Evolutionary conservation across 768 basidiomycete species (phyloP).

Genomic region (Mycena metata): DNA sequence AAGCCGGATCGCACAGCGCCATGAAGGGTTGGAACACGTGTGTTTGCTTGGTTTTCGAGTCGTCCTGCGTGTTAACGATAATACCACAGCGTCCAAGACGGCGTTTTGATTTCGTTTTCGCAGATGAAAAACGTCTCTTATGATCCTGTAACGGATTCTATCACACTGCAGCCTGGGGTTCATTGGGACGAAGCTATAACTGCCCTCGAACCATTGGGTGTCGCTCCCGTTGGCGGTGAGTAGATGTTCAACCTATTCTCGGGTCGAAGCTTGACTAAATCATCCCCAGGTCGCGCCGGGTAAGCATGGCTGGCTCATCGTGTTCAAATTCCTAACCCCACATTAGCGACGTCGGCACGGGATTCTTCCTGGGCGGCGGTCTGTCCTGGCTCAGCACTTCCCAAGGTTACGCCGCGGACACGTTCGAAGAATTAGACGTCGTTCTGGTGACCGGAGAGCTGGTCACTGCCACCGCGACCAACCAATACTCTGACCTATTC

Average conservation of each 20-base stretch:
- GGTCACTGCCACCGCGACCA: constrained; percentile 57
- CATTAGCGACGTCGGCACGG: constrained; percentile 56
- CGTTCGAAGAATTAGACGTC: constrained; percentile 55
- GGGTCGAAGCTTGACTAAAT: not conserved
- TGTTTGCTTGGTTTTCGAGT: not conserved
- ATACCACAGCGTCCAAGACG: constrained; percentile 46
- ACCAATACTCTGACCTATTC: constrained; percentile 59
- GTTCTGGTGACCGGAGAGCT: constrained; percentile 57
- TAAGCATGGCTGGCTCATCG: not conserved
- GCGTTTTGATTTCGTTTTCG: constrained; percentile 41
- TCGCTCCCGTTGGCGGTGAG: constrained; percentile 56
- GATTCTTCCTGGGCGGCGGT: constrained; percentile 60
- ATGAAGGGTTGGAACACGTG: constrained; percentile 55
- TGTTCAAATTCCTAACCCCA: not conserved
- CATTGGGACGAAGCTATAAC: constrained; percentile 57
- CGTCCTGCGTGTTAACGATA: too few species aligned
- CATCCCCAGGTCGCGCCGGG: constrained; percentile 31
- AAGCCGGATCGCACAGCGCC: constrained; percentile 57
- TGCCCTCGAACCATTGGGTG: constrained; percentile 52
- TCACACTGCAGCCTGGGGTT: constrained; percentile 57
- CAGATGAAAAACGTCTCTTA: constrained; percentile 48
- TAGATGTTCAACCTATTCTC: not conserved
- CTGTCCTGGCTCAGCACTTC: constrained; percentile 56
- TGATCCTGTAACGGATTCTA: constrained; percentile 50
- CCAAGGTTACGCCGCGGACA: constrained; percentile 56